Base-by-base conservation (phyloP, 1,284 basidiomycete species). In the Apiotrichum gamsii region DNA sequence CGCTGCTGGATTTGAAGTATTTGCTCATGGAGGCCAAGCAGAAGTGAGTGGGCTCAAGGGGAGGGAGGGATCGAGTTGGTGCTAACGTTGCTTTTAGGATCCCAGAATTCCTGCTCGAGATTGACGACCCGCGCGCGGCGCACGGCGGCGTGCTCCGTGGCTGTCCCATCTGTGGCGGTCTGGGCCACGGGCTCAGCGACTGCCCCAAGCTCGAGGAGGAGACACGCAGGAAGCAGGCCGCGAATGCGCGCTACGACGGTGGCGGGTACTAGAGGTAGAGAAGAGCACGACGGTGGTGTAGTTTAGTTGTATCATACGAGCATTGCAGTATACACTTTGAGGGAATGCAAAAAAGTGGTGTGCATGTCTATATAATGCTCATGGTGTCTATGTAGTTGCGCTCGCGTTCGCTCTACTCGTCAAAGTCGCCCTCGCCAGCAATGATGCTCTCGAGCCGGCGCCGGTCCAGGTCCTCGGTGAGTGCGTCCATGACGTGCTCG, bases 191-290 rank as follows among this genome's bases (percentile, higher is more conserved):
- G 20, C 86, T 97, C 47, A 82, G 84, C 9, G 90, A 93, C 63
- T 98, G 95, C 65, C 95, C 95, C 15, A 99, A 98, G 72, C 75
- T 96, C 51, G 94, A 97, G 72, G 94, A 98, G 58, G 80, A 84
- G 1, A 90, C 94, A 67, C 77, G 91, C 46, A 75, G 94, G 59
- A 83, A 64, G 37, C 59, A 64, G 30, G 67, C 66, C 28, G 60
- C 63, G 6, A 55, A 55, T 21, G 45, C 54, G 29, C 51, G 78
- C 30, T 77, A 76, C 24, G 79, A 84, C 45, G 83, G 79, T 50
- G 82, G 78, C 11, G 80, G 79, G 14, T 82, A 82, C 55, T 80
- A 59, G 43, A 34, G 2, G 20, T 37, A 33, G 19, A 41, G 18
- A 36, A 9, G 15, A 21, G 9, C 34, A 36, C n/a, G n/a, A n/a